Evolutionary conservation across 495 filamentous ascomycete genomes (phyloP).

Genomic region (Aspergillus egyptiacus): DNA sequence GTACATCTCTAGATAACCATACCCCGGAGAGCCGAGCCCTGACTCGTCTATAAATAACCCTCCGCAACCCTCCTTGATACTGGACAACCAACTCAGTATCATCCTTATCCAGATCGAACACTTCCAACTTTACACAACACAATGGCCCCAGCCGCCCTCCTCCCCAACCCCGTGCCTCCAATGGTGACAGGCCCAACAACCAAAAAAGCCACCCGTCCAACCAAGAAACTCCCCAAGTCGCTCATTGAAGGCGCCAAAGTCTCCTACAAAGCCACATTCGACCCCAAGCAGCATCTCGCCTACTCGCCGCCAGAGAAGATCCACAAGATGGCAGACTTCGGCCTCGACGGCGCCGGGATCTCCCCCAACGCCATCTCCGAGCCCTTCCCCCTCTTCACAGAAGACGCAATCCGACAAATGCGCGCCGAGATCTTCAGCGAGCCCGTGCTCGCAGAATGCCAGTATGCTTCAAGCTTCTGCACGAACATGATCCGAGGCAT

Average conservation of each 20-base stretch:
- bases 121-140: not conserved
- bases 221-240: slow-evolving; percentile 12
- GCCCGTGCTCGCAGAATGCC: slow-evolving; percentile 55
- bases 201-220: slow-evolving; percentile 18
- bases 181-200: slow-evolving; percentile 15
- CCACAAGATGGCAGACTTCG: slow-evolving; percentile 54
- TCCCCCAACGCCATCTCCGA: slow-evolving; percentile 63
- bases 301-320: slow-evolving; percentile 34
- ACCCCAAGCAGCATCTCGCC: slow-evolving; percentile 47
- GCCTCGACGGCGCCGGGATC: slow-evolving; percentile 49
- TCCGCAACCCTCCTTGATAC: too few relatives aligned
- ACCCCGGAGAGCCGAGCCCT: too few relatives aligned
- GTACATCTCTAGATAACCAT: too few relatives aligned
- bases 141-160: slow-evolving; percentile 21
- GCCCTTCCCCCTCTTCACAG: slow-evolving; percentile 63
- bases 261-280: slow-evolving; percentile 24
- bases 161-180: not conserved
- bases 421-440: slow-evolving; percentile 57
- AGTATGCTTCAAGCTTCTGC: slow-evolving; percentile 55
- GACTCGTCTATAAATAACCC: too few relatives aligned
- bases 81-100: too few relatives aligned
- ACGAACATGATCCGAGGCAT: slow-evolving; percentile 60
- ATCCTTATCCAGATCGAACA: too few relatives aligned
- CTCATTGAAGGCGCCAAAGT: slow-evolving; percentile 10
- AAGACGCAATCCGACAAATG: slow-evolving; percentile 58